Base-by-base conservation (phyloP, 202 grass and related monocot species). In the Cymbopogon flexuosus region DNA sequence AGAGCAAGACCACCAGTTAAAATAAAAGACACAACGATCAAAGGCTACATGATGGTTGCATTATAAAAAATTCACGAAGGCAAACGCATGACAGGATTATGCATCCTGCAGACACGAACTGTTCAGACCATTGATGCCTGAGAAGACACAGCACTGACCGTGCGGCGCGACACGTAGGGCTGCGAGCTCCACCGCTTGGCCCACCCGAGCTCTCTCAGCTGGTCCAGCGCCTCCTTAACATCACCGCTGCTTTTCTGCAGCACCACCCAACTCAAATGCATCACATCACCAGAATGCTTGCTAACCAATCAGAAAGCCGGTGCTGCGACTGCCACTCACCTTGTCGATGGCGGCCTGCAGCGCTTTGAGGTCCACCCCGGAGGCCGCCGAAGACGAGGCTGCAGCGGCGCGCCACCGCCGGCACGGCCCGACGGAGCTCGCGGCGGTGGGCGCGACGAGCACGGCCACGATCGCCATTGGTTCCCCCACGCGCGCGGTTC, bases 151-250 rank as follows among this genome's bases (percentile, higher is more conserved):
- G 72, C 68, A 87, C 94, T 97, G 81, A 94, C 92, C 94, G 79
- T 97, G 87, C 94, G 92, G 10, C 94, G 90, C 29, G 94, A 97
- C 59, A 97, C 83, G 73, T 94, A 97, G 19, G 94, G 94, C 82
- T 97, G 92, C 54, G 94, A 94, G 73, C 92, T 83, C 94, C 94
- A 97, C 65, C 84, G 82, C 79, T 94, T 94, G 19, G 94, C 90
- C 94, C 94, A 97, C 1, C 92, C 92, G 8, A 91, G 75, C 62
- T 94, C 86, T 34, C 69, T 86, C 22, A 97, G 82, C 81, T 93
- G 81, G 70, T 94, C 88, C 85, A 97, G 79, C 23, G 79, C 76
- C 73, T 62, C 71, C 80, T 88, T 94, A 6, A 90, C 94, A 59
- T 81, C 89, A 5, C 68, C 76, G 47, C 88, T 81, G 79, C 92